phyloP scores from a whole-genome alignment of 1,284 basidiomycete species.

The Ceratobasidium sp. region DNA sequence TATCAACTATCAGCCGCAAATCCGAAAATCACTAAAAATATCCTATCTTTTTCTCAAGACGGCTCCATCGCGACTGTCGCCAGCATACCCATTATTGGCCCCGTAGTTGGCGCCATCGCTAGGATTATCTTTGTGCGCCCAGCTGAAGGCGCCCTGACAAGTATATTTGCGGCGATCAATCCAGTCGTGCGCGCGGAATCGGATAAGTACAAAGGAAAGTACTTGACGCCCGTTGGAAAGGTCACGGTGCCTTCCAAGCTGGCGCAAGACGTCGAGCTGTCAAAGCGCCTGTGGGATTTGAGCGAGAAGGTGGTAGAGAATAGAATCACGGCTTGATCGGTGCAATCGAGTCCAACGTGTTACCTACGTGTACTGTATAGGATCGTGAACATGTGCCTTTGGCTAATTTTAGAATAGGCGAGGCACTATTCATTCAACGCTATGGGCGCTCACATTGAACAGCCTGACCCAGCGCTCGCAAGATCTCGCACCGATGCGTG shows the following conservation, averaged over 20 bases:
- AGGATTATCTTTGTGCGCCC: constrained; percentile 46
- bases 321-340: neutral
- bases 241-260: constrained; percentile 29
- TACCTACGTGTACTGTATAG: too few relatives aligned
- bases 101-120: neutral
- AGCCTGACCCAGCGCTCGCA: too few relatives aligned
- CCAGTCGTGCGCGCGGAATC: constrained; percentile 51
- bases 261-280: constrained; percentile 43
- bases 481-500: too few relatives aligned
- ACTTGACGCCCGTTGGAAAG: constrained; percentile 52
- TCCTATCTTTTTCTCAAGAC: neutral
- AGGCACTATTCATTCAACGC: too few relatives aligned
- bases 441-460: too few relatives aligned
- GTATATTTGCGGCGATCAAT: constrained; percentile 53
- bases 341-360: too few relatives aligned
- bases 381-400: too few relatives aligned
- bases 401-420: too few relatives aligned
- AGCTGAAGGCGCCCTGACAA: constrained; percentile 52
- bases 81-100: neutral
- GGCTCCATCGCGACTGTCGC: neutral
- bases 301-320: constrained; percentile 46
- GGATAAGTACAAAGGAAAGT: constrained; percentile 50
- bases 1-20: neutral
- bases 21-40: neutral
- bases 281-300: constrained; percentile 48